Percentiles rank a stretch among this genome's conserved stretches.
phyloP scores from a whole-genome alignment of 2,329 filamentous ascomycete species.

The Arthrinium phaeospermum region DNA sequence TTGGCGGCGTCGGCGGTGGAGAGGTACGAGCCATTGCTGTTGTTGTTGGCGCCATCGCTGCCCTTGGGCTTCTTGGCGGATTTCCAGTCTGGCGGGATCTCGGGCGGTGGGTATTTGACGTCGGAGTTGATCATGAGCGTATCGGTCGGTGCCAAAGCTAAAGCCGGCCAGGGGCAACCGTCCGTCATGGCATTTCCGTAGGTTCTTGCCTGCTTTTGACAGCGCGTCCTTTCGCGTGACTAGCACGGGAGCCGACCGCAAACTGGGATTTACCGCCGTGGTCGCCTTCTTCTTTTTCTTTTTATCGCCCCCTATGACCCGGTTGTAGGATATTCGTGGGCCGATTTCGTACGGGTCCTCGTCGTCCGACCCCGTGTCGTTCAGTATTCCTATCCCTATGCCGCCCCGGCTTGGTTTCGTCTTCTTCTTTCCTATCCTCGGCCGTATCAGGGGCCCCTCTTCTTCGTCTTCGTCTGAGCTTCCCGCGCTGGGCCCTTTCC shows the following conservation, averaged over 20 bases:
- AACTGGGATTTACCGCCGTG: slow-evolving; percentile 65
- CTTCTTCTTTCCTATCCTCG: slow-evolving; percentile 55
- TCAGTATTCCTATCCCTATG: slow-evolving; percentile 87
- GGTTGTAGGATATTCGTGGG: slow-evolving; percentile 87
- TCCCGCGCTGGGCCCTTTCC: slow-evolving; percentile 34
- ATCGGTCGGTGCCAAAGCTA: slow-evolving; percentile 64
- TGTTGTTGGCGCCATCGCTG: slow-evolving; percentile 21
- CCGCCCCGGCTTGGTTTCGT: slow-evolving; percentile 61
- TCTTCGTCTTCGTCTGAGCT: slow-evolving; percentile 54
- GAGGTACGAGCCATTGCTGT: slow-evolving; percentile 49
- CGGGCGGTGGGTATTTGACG: slow-evolving; percentile 65
- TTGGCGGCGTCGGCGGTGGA: slow-evolving; percentile 82
- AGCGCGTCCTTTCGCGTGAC: slow-evolving; percentile 67
- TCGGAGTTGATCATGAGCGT: slow-evolving; percentile 49
- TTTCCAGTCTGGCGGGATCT: slow-evolving; percentile 77
- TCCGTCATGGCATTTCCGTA: slow-evolving; percentile 82
- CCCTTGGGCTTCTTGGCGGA: slow-evolving; percentile 58
- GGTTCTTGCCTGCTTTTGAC: slow-evolving; percentile 48
- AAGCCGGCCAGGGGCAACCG: slow-evolving; percentile 79
- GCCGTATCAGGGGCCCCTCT: slow-evolving; percentile 40
- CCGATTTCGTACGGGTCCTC: slow-evolving; percentile 94
- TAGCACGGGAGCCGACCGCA: slow-evolving; percentile 75
- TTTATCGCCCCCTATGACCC: slow-evolving; percentile 80
- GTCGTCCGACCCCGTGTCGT: slow-evolving; percentile 93
- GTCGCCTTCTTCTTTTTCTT: slow-evolving; percentile 62